Percentiles rank a stretch among this genome's conserved stretches.
phyloP scores from a whole-genome alignment of 2,329 filamentous ascomycete genomes.

The Colletotrichum shisoi region DNA sequence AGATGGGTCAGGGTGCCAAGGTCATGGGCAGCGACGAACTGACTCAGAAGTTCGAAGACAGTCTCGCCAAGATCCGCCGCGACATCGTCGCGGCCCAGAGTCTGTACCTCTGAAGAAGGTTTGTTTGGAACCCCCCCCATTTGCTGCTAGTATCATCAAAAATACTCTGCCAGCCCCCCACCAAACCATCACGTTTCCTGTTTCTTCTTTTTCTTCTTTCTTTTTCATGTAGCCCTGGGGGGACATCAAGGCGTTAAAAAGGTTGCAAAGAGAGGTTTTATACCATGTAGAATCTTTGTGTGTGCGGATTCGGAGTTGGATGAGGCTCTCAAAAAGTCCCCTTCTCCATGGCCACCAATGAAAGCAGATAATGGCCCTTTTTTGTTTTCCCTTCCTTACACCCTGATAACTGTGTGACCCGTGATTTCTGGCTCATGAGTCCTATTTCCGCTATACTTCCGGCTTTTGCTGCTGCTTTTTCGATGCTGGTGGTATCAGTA shows the following conservation, averaged over 20 bases:
- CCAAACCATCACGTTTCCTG: too few species aligned
- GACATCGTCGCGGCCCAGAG: slow-evolving; percentile 96
- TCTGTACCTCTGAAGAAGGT: slow-evolving; percentile 74
- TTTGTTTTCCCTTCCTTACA: slow-evolving; percentile 7
- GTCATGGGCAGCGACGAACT: slow-evolving; percentile 98
- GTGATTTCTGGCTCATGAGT: not conserved
- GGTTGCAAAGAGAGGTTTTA: slow-evolving; percentile 21
- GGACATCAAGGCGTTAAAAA: slow-evolving; percentile 25
- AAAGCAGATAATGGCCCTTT: slow-evolving; percentile 39
- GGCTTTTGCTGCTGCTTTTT: not conserved
- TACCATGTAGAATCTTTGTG: slow-evolving; percentile 37
- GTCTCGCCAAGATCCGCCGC: slow-evolving; percentile 83
- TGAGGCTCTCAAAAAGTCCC: slow-evolving; percentile 16
- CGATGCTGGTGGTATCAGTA: slow-evolving; percentile 27
- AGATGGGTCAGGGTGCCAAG: slow-evolving; percentile 94
- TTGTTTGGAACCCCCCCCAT: slow-evolving; percentile 8
- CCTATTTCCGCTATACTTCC: not conserved
- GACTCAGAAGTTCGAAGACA: slow-evolving; percentile 88
- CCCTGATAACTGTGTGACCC: slow-evolving; percentile 19
- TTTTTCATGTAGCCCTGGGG: slow-evolving; percentile 30
- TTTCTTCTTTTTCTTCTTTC: slow-evolving; percentile 10
- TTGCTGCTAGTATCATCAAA: not conserved
- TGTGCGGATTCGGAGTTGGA: slow-evolving; percentile 30
- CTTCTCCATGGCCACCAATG: slow-evolving; percentile 38
- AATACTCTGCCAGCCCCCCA: not conserved